Evolutionary conservation across 2,329 filamentous ascomycete species (phyloP), one percentile per base, ranked within the genome.

Genomic region (Cladosporium colombiae): DNA sequence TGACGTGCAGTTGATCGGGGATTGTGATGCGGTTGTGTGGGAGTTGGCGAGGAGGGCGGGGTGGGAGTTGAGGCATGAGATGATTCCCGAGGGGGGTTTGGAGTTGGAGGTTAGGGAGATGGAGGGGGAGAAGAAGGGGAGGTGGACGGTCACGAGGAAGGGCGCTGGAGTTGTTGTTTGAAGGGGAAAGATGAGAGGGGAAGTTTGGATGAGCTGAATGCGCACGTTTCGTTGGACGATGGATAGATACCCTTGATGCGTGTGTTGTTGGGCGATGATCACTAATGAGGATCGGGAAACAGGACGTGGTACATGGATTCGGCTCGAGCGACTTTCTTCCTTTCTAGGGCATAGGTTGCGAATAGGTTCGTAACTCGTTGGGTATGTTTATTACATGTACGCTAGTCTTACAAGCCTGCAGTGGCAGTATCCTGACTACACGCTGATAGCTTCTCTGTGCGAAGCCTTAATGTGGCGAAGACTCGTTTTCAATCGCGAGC

Each of bases 1-100:
- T 73, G 95, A 99, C 78, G 92, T 99, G 71, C 93, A 97, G 76
- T 85, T 99, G 64, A 84, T 98, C n/a, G 95, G 95, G 40, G 92
- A 97, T 76, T 97, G 94, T 78, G 95, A 99, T 75, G 86, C 93
- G 49, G 89, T 98, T 10, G 91, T 98, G 16, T 86, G 90, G 0
- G 94, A 98, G 80, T 85, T 99, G 62, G 94, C 91, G 75, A 86
- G 89, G 53, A 87, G 91, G 14, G 88, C 91, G 1, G 90, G 89
- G 3, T 98, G 95, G 95, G 82, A 29, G 16, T 21, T 62, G 60
- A 55, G 23, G 49, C 60, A 62, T 62, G 60, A 62, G 60, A 62
- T 62, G 60, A 29, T 62, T 62, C 60, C 60, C 0, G 33, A 44
- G 14, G 33, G 49, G 5, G 60, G 60, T 31, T 29, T 62, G 60